phyloP scores from a whole-genome alignment of 2,329 filamentous ascomycete species.

The Penicillium nordicum region DNA sequence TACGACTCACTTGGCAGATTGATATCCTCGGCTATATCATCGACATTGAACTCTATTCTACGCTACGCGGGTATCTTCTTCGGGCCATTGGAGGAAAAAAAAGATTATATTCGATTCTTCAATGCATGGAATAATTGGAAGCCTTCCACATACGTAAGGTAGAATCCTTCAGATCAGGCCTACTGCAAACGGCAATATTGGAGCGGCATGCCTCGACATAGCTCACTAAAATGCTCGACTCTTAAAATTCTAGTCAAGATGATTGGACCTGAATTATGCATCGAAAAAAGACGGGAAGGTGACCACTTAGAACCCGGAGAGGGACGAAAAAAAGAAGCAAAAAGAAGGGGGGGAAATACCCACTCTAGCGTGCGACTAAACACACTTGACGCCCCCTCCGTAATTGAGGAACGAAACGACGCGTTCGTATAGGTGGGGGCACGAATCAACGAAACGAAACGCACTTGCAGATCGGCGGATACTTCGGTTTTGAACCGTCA shows the following conservation, averaged over 20 bases:
- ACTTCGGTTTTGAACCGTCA: background rate
- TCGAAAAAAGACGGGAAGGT: constrained; percentile 1
- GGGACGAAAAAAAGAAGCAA: constrained; percentile 1
- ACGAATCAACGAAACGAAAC: background rate
- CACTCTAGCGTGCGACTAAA: constrained; percentile 5
- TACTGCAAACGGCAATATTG: background rate
- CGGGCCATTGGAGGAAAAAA: background rate
- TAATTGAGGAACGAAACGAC: background rate
- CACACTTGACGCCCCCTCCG: background rate
- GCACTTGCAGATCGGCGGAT: constrained; percentile 4
- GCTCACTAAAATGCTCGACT: background rate
- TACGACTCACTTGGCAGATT: background rate
- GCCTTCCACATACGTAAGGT: background rate
- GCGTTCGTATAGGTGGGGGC: constrained; percentile 1
- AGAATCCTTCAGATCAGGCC: background rate
- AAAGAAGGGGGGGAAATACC: background rate
- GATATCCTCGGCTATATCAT: background rate
- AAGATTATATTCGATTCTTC: background rate
- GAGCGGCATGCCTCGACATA: background rate
- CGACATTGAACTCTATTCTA: background rate
- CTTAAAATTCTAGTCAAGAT: background rate
- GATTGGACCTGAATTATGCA: background rate
- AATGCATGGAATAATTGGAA: constrained; percentile 1
- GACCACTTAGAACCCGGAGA: background rate
- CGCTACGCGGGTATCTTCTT: background rate